Conservation (phyloP, 352 stramenopile genomes). For the Phytophthora brassicae region DNA sequence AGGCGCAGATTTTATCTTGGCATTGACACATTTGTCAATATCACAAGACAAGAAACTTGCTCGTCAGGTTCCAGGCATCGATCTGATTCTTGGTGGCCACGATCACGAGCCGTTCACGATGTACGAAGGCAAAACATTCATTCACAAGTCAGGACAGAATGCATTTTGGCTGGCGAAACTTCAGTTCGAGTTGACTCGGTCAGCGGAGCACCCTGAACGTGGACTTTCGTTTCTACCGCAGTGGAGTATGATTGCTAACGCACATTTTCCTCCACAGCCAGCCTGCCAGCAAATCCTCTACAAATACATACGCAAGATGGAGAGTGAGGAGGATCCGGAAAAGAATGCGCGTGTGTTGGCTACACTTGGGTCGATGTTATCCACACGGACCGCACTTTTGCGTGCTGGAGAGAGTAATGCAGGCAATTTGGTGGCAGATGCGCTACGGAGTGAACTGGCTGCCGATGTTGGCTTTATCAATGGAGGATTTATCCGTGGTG, state of each 20-base stretch:
- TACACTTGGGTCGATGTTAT: constrained; percentile 50
- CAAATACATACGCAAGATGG: constrained; percentile 69
- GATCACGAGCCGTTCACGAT: constrained; percentile 91
- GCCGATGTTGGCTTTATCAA: constrained; percentile 85
- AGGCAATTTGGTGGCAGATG: constrained; percentile 83
- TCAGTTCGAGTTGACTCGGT: constrained; percentile 68
- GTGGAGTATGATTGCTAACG: constrained; percentile 86
- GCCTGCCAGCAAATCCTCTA: constrained; percentile 67
- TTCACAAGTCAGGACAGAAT: constrained; percentile 91
- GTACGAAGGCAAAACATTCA: constrained; percentile 78
- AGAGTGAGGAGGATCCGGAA: constrained; percentile 49
- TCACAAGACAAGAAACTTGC: constrained; percentile 74
- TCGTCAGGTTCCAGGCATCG: constrained; percentile 61
- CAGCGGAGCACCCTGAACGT: constrained; percentile 36
- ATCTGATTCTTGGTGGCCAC: constrained; percentile 90
- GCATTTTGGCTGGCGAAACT: constrained; percentile 84
- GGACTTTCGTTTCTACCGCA: constrained; percentile 55
- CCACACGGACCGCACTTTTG: constrained; percentile 73
- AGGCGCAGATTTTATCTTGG: constrained; percentile 84
- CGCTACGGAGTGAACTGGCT: constrained; percentile 61
- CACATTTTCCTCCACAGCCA: constrained; percentile 51
- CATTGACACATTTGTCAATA: constrained; percentile 83
- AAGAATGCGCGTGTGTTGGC: constrained; percentile 55
- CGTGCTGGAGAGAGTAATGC: constrained; percentile 71
- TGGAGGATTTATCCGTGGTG: constrained; percentile 86